phyloP scores from a whole-genome alignment of 1,139 yeast genomes.

The Yamadazyma songkhlaensis region DNA sequence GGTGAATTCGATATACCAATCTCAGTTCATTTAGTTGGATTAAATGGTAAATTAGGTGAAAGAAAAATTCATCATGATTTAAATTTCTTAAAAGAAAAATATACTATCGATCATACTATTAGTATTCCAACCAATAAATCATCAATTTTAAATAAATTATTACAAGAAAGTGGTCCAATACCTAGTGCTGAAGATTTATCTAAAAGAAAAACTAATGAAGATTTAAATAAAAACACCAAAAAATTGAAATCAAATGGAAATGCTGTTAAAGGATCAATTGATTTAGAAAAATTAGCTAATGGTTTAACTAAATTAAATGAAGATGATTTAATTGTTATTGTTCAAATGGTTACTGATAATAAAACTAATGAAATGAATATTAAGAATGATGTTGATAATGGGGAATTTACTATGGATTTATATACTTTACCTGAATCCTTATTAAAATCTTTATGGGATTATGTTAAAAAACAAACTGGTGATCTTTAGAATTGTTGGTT shows the following conservation, averaged over 20 bases:
- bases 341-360: slow-evolving; percentile 97
- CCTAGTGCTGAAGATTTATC: slow-evolving; percentile 48
- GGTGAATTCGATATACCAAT: slow-evolving; percentile 94
- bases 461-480: slow-evolving; percentile 67
- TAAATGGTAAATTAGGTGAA: slow-evolving; percentile 81
- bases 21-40: slow-evolving; percentile 62
- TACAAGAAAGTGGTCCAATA: slow-evolving; percentile 80
- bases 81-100: slow-evolving; percentile 76
- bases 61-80: slow-evolving; percentile 84
- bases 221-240: slow-evolving; percentile 37
- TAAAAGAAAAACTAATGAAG: slow-evolving; percentile 21
- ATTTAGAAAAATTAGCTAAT: slow-evolving; percentile 86
- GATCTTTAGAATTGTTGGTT: slow-evolving; percentile 21
- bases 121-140: slow-evolving; percentile 78
- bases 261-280: slow-evolving; percentile 69
- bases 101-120: slow-evolving; percentile 74
- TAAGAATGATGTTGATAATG: slow-evolving; percentile 93
- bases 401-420: slow-evolving; percentile 95
- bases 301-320: slow-evolving; percentile 86
- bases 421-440: slow-evolving; percentile 91
- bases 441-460: slow-evolving; percentile 92
- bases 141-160: slow-evolving; percentile 59
- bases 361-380: slow-evolving; percentile 94
- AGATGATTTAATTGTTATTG: slow-evolving; percentile 91
- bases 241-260: slow-evolving; percentile 56